phyloP scores from a whole-genome alignment of 2,329 filamentous ascomycete species.

The Didymosphaeria variabile region DNA sequence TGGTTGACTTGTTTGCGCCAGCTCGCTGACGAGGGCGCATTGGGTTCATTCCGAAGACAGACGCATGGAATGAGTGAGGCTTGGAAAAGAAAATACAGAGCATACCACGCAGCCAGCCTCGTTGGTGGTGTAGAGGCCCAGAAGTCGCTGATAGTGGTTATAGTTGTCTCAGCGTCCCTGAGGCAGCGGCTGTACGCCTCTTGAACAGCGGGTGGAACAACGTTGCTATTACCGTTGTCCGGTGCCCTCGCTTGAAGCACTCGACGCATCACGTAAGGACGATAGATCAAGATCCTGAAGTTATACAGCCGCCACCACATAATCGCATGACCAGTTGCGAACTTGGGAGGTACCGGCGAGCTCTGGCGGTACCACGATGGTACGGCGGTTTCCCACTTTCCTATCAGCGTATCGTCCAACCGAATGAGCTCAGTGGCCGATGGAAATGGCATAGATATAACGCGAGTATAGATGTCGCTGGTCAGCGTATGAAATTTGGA shows the following conservation, averaged over 20 bases:
- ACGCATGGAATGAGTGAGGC: slow-evolving; percentile 60
- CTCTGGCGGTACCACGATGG: slow-evolving; percentile 50
- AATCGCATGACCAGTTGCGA: slow-evolving; percentile 53
- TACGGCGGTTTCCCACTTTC: slow-evolving; percentile 50
- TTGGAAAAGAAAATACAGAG: slow-evolving; percentile 59
- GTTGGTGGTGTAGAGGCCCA: slow-evolving; percentile 52
- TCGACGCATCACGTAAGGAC: slow-evolving; percentile 57
- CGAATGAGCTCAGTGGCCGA: slow-evolving; percentile 53
- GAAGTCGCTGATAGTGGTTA: slow-evolving; percentile 51
- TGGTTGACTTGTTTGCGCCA: slow-evolving; percentile 55
- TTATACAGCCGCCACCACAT: slow-evolving; percentile 58
- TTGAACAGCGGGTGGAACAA: slow-evolving; percentile 34
- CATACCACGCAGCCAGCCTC: slow-evolving; percentile 57
- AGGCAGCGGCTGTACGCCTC: slow-evolving; percentile 50
- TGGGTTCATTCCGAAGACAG: slow-evolving; percentile 56
- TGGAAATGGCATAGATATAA: slow-evolving; percentile 57
- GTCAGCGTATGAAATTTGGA: slow-evolving; percentile 58
- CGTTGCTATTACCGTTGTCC: slow-evolving; percentile 19
- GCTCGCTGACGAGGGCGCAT: slow-evolving; percentile 45
- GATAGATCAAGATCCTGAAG: slow-evolving; percentile 59
- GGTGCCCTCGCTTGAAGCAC: slow-evolving; percentile 35
- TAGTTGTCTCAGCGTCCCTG: slow-evolving; percentile 53
- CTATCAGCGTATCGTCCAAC: slow-evolving; percentile 53
- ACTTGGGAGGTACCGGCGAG: slow-evolving; percentile 47
- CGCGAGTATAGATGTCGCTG: slow-evolving; percentile 56